A percentile compares a stretch with the other conserved stretches of the same genome.
These are phyloP conservation scores for Coemansia sp. DNA, from an alignment of 192 early-diverging fungal genomes.

Conservation along the genomic window DNA sequence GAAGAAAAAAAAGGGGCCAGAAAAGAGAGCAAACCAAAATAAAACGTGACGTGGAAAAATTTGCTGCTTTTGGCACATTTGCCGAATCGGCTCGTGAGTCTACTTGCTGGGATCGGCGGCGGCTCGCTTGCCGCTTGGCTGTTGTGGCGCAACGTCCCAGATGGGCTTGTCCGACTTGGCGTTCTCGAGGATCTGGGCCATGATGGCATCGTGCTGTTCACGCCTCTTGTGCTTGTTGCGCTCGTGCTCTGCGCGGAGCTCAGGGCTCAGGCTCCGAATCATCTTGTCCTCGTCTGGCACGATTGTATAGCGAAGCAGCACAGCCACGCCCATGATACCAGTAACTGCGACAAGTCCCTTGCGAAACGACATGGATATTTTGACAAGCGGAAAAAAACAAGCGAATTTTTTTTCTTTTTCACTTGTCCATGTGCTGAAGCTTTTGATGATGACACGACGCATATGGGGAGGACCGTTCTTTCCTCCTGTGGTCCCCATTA, in stretches of 20 bases:
- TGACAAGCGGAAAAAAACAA: background rate
- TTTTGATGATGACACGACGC: too few species aligned
- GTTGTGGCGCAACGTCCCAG: slow-evolving; percentile 21
- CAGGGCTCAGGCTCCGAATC: slow-evolving; percentile 32
- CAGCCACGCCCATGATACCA: slow-evolving; percentile 37
- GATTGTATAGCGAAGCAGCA: slow-evolving; percentile 47
- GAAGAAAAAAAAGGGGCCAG: background rate
- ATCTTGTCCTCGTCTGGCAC: slow-evolving; percentile 46
- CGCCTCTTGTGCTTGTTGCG: slow-evolving; percentile 40
- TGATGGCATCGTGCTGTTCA: slow-evolving; percentile 40
- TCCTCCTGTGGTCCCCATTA: too few species aligned
- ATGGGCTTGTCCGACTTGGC: slow-evolving; percentile 46
- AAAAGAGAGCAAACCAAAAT: too few species aligned
- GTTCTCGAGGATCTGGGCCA: slow-evolving; percentile 47
- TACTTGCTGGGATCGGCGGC: background rate
- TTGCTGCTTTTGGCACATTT: background rate
- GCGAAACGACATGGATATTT: slow-evolving; percentile 8
- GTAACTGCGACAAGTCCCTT: slow-evolving; percentile 17
- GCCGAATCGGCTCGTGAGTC: background rate
- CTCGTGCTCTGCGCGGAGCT: slow-evolving; percentile 45
- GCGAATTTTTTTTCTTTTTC: too few species aligned
- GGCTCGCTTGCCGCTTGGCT: background rate
- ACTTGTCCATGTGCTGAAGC: too few species aligned
- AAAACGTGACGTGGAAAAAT: slow-evolving; percentile 2
- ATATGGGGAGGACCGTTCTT: too few species aligned